phyloP scores from a whole-genome alignment of 106 monocot genomes.

The Acorus gramineus region DNA sequence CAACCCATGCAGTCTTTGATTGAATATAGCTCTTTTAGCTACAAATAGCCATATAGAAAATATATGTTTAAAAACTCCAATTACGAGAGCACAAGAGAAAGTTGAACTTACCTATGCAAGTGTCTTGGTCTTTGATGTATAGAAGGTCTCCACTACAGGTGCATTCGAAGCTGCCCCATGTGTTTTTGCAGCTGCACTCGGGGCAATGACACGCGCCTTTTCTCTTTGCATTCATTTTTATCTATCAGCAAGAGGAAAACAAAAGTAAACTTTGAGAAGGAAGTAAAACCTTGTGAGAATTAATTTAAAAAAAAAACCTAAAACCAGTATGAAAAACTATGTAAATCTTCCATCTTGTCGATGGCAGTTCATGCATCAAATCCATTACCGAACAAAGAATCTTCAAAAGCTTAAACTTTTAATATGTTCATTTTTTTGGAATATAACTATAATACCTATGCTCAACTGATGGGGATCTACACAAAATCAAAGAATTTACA shows the following conservation, averaged over 20 bases:
- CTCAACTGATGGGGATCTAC: too few species aligned
- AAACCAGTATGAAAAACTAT: too few species aligned
- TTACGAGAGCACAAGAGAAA: neutral
- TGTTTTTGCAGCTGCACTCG: slow-evolving; percentile 69
- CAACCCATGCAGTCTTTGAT: slow-evolving; percentile 59
- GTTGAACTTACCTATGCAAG: slow-evolving; percentile 49
- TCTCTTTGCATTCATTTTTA: slow-evolving; percentile 70
- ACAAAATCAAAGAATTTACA: too few species aligned
- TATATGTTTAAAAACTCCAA: neutral
- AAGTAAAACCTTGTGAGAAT: too few species aligned
- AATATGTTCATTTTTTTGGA: too few species aligned
- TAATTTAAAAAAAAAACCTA: too few species aligned
- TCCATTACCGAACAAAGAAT: too few species aligned
- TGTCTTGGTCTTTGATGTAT: slow-evolving; percentile 72
- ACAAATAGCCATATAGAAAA: slow-evolving; percentile 8
- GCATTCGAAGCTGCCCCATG: slow-evolving; percentile 63
- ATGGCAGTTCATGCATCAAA: too few species aligned
- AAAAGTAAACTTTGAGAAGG: too few species aligned
- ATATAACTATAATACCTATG: too few species aligned
- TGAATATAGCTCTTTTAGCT: slow-evolving; percentile 69
- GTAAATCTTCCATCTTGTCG: too few species aligned
- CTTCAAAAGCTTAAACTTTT: too few species aligned
- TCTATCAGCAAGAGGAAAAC: slow-evolving; percentile 13
- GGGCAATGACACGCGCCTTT: slow-evolving; percentile 65
- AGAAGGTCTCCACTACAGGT: slow-evolving; percentile 53